phyloP scores from a whole-genome alignment of 257 asterid species.

The Penstemon barbatus region DNA sequence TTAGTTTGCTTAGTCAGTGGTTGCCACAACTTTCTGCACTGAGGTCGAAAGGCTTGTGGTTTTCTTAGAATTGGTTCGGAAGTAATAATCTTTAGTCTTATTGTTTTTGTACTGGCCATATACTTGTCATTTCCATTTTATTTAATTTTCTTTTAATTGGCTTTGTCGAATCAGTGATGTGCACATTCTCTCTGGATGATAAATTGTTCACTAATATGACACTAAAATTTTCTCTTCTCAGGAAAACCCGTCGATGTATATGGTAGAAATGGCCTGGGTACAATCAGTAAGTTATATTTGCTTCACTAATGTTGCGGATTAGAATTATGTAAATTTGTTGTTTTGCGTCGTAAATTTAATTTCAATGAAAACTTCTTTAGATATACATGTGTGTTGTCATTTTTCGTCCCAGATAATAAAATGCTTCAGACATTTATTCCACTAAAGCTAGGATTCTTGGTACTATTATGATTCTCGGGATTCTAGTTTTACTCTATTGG shows the following conservation, averaged over 20 bases:
- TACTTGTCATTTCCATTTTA: not conserved
- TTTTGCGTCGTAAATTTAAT: not conserved
- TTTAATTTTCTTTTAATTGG: not conserved
- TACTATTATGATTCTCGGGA: not conserved
- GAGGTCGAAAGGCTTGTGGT: not conserved
- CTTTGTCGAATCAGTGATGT: slow-evolving; percentile 13
- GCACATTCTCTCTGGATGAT: slow-evolving; percentile 12
- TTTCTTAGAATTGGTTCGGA: slow-evolving; percentile 17
- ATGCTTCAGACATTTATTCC: slow-evolving; percentile 13
- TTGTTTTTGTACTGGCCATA: not conserved
- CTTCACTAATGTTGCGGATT: slow-evolving; percentile 21
- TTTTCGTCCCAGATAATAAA: slow-evolving; percentile 11
- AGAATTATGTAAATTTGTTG: not conserved
- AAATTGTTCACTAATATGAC: slow-evolving; percentile 20
- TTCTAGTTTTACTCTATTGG: no score
- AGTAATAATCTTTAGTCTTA: not conserved
- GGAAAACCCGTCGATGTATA: slow-evolving; percentile 80
- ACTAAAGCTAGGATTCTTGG: not conserved
- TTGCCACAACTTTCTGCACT: slow-evolving; percentile 4
- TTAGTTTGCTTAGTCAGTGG: slow-evolving; percentile 19
- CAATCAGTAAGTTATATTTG: slow-evolving; percentile 61
- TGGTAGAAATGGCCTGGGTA: slow-evolving; percentile 85
- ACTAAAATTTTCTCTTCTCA: slow-evolving; percentile 38
- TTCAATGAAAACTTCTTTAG: slow-evolving; percentile 2
- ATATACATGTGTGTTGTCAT: slow-evolving; percentile 9